Conservation (phyloP, 2,329 filamentous ascomycete genomes). For the Diplodia scrobiculata region DNA sequence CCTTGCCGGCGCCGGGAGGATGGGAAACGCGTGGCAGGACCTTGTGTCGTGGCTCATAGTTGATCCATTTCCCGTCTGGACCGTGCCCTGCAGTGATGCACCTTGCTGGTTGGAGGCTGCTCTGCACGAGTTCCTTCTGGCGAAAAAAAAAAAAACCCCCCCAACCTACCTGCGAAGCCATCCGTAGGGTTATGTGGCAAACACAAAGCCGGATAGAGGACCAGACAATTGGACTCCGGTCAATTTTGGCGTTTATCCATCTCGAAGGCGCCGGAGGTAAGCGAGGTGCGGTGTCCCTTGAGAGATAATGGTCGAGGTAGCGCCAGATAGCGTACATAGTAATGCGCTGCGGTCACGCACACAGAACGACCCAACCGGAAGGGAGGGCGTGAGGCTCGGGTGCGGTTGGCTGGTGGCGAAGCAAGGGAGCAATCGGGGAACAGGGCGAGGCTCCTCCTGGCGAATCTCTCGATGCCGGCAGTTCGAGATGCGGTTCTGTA, state of each 20-base stretch:
- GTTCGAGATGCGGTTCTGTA: constrained; percentile 11
- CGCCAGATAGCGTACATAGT: not conserved
- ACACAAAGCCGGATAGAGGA: not conserved
- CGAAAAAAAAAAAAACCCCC: no score
- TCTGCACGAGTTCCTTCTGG: not conserved
- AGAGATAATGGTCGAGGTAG: not conserved
- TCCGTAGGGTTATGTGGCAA: not conserved
- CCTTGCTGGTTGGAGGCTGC: not conserved
- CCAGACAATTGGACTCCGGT: not conserved
- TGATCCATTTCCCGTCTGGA: not conserved
- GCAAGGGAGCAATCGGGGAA: not conserved
- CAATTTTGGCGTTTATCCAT: not conserved
- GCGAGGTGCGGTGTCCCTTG: not conserved
- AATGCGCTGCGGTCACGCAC: not conserved
- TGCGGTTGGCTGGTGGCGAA: not conserved
- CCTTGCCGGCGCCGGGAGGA: not conserved
- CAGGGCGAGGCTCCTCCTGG: not conserved
- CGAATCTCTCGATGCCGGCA: not conserved
- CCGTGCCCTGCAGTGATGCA: not conserved
- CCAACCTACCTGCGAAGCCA: not conserved
- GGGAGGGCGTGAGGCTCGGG: constrained; percentile 5
- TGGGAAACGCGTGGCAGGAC: not conserved
- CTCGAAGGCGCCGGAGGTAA: not conserved
- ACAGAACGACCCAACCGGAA: not conserved
- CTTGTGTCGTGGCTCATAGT: not conserved